These are phyloP conservation scores for Escallonia rubra DNA, from an alignment of 129 eudicot genomes.

Conservation along the genomic window DNA sequence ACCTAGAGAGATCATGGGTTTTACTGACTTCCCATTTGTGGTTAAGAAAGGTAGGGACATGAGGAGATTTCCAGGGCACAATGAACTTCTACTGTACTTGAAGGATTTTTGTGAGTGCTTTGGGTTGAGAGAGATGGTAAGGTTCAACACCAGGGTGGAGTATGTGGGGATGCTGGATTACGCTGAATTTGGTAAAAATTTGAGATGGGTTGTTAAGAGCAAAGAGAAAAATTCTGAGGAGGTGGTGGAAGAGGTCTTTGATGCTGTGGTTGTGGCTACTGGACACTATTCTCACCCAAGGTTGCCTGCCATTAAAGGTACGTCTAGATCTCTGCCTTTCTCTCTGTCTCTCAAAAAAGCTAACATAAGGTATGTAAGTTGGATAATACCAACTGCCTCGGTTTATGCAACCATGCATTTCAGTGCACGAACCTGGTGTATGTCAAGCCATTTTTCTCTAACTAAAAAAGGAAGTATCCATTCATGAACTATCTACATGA, in stretches of 20 bases:
- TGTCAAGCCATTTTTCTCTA: neutral
- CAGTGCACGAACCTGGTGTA: neutral
- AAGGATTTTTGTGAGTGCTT: slow-evolving; percentile 68
- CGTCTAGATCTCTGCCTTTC: neutral
- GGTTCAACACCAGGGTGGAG: slow-evolving; percentile 71
- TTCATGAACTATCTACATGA: neutral
- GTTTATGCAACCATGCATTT: no score
- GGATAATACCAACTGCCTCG: no score
- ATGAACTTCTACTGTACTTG: slow-evolving; percentile 57
- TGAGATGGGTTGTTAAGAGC: slow-evolving; percentile 69
- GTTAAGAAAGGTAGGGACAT: slow-evolving; percentile 69
- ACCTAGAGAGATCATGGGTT: slow-evolving; percentile 92
- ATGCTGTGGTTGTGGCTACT: slow-evolving; percentile 90
- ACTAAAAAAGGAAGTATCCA: neutral
- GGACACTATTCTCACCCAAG: slow-evolving; percentile 89
- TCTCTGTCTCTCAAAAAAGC: neutral
- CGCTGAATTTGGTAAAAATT: slow-evolving; percentile 37
- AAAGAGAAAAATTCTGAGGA: slow-evolving; percentile 37
- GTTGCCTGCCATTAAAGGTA: slow-evolving; percentile 78
- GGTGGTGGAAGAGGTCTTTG: slow-evolving; percentile 64
- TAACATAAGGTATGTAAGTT: no score
- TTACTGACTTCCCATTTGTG: slow-evolving; percentile 73
- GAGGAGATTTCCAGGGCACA: slow-evolving; percentile 84
- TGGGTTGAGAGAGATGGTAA: slow-evolving; percentile 68
- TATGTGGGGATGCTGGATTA: slow-evolving; percentile 63